A percentile compares a stretch with the other conserved stretches of the same genome.
These are phyloP conservation scores for Psidium guajava DNA, from an alignment of 345 rosid genomes.

Conservation along the genomic window DNA sequence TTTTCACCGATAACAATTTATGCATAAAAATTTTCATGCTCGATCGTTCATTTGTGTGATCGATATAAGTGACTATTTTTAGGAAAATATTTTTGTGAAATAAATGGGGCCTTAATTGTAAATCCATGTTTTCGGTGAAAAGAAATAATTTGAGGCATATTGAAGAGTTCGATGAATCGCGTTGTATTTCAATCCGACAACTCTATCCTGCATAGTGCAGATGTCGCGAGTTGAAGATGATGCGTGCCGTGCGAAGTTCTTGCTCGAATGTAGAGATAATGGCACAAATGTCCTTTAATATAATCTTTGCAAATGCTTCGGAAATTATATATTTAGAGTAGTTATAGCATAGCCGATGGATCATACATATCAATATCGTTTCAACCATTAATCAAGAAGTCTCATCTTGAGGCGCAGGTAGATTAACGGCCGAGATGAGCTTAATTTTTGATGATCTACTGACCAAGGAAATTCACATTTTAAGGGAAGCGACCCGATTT, in stretches of 20 bases:
- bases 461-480: too few species aligned
- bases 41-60: too few species aligned
- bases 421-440: rapidly evolving
- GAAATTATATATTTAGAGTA: background rate
- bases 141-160: background rate
- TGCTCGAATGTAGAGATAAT: background rate
- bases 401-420: background rate
- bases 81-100: too few species aligned
- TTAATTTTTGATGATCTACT: rapidly evolving
- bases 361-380: background rate
- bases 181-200: too few species aligned
- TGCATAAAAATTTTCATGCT: too few species aligned
- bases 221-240: background rate
- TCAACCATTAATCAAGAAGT: background rate
- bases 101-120: too few species aligned
- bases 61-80: too few species aligned
- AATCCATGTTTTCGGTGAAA: background rate
- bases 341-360: background rate
- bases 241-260: background rate
- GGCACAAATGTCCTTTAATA: rapidly evolving
- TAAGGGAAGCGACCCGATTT: too few species aligned
- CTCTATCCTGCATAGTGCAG: background rate
- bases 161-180: too few species aligned
- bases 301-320: background rate
- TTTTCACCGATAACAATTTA: too few species aligned